These are phyloP conservation scores for Scalesia atractyloides DNA, from an alignment of 129 eudicot species.

Conservation along the genomic window DNA sequence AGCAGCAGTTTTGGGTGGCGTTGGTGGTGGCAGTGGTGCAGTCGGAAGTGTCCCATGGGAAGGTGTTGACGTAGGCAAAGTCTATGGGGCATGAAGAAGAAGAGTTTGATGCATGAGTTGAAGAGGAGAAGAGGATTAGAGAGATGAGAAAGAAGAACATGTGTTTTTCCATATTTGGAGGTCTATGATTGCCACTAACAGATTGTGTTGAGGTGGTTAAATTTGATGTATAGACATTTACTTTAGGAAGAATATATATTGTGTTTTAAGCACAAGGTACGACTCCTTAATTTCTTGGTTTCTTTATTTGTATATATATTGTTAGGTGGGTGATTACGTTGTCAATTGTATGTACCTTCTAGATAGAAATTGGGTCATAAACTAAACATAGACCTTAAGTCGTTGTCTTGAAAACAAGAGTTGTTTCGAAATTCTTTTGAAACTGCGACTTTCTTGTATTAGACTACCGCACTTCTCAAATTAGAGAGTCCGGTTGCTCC, in stretches of 20 bases:
- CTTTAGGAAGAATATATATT: not conserved
- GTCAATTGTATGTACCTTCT: too few species aligned
- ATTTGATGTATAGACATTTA: not conserved
- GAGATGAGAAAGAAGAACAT: slow-evolving; percentile 2
- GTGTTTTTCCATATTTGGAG: not conserved
- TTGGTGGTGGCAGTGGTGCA: slow-evolving; percentile 42
- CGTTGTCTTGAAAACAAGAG: too few species aligned
- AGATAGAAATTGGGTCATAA: too few species aligned
- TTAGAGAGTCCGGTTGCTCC: too few species aligned
- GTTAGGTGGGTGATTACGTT: too few species aligned
- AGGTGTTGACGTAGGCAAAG: slow-evolving; percentile 50
- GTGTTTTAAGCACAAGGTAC: not conserved
- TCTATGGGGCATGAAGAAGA: slow-evolving; percentile 67
- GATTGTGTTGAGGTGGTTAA: not conserved
- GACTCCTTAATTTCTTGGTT: not conserved
- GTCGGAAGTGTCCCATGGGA: slow-evolving; percentile 60
- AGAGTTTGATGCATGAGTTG: slow-evolving; percentile 25
- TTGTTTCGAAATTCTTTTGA: too few species aligned
- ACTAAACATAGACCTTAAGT: too few species aligned
- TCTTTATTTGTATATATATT: too few species aligned
- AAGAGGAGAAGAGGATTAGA: slow-evolving; percentile 18
- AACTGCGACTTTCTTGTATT: too few species aligned
- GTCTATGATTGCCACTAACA: not conserved
- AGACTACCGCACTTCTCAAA: too few species aligned
- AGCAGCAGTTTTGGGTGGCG: slow-evolving; percentile 48